Evolutionary conservation across 306 rosid species (phyloP), one percentile per base, ranked within the genome.

Genomic region (Fragaria ananassa): DNA sequence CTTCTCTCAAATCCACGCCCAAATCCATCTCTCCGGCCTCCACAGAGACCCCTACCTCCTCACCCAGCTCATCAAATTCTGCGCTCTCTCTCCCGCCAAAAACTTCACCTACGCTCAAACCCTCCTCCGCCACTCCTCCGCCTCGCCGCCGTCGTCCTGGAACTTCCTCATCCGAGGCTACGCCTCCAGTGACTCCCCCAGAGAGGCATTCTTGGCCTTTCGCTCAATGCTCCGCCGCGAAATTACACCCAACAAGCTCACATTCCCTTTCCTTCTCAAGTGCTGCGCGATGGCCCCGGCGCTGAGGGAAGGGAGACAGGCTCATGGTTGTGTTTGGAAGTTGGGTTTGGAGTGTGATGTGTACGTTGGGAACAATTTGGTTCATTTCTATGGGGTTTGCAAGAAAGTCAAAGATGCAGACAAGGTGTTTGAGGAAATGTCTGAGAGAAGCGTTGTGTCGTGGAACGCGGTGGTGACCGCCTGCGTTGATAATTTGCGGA

Each of bases 401-500:
- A 88, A 74, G 87, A 95, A 81, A 64, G 85, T 90, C 11, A 23
- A 10, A 37, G 80, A 84, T 49, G 97, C 97, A 0, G 19, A 70
- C 0, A 58, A 56, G 42, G 80, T 89, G 88, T 92, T 95, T 51
- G 97, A 89, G 49, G 96, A 77, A 88, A 92, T 95, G 93, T 67
- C 75, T 41, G 88, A 54, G 0, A 87, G 92, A 77, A 88, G 84
- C 1, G 53, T 87, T 76, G 97, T 95, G 80, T 95, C 97, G 3
- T 95, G 99, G 97, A 95, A 95, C 72, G 81, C 91, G 1, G 67
- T 95, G 35, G 76, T 89, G 5, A 85, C 96, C 27, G 92, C 93
- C 35, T 95, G 92, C 73, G 88, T 91, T 76, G 93, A 91, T 87
- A 90, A 78, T 77, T 50, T 72, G 58, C 79, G 86, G 84, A 71